Conservation (phyloP, 805 yeast species). For the Kazachstania bromeliacearum region DNA sequence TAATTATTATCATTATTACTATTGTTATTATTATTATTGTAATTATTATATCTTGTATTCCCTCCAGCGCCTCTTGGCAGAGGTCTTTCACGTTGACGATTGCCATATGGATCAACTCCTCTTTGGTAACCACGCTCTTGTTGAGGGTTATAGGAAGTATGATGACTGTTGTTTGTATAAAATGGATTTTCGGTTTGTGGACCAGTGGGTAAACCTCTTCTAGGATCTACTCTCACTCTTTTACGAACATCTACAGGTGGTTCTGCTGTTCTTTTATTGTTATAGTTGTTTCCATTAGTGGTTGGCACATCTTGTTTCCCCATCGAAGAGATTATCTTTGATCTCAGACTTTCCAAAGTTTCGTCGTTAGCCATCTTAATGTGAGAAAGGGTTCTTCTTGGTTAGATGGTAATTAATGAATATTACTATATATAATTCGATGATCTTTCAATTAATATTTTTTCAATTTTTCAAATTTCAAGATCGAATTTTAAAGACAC, state of each 20-base stretch:
- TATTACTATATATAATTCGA: too few relatives aligned
- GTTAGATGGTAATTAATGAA: too few relatives aligned
- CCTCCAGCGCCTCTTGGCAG: constrained; percentile 1
- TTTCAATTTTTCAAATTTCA: too few relatives aligned
- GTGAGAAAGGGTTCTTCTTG: too few relatives aligned
- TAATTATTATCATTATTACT: neutral
- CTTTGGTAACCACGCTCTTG: too few relatives aligned
- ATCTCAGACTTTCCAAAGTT: constrained; percentile 19
- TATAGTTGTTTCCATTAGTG: neutral
- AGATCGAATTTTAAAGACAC: neutral
- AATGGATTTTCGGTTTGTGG: too few relatives aligned
- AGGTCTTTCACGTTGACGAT: constrained; percentile 9
- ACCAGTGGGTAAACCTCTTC: too few relatives aligned
- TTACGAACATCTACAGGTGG: neutral
- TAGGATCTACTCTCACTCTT: neutral
- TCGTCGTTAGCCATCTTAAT: constrained; percentile 6
- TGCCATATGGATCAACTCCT: too few relatives aligned
- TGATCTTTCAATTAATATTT: too few relatives aligned
- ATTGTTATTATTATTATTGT: neutral
- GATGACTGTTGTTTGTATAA: too few relatives aligned
- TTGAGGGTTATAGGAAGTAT: too few relatives aligned
- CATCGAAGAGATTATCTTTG: constrained; percentile 24
- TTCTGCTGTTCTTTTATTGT: neutral
- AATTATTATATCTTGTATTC: neutral
- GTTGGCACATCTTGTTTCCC: constrained; percentile 5